Evolutionary conservation across 169 alveolate species (phyloP).

Genomic region (Miamiensis avidus): DNA sequence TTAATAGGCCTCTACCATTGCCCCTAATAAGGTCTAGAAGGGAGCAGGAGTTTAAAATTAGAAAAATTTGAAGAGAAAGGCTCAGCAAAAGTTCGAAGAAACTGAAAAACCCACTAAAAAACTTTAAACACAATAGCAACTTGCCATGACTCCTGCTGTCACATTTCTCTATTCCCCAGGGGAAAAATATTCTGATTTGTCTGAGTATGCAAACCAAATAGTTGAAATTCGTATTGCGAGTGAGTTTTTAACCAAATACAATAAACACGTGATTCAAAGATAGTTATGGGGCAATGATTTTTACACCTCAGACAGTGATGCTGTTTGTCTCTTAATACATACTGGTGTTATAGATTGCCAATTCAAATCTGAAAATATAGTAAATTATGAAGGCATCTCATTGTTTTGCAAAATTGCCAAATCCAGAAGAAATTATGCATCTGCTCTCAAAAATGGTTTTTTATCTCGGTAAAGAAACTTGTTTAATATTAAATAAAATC

Average conservation of each 20-base stretch:
- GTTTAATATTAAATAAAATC: too few relatives aligned
- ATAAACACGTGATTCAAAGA: slow-evolving; percentile 66
- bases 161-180: too few relatives aligned
- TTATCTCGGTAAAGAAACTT: slow-evolving; percentile 41
- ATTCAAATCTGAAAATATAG: slow-evolving; percentile 25
- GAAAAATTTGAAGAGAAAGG: too few relatives aligned
- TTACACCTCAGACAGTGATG: slow-evolving; percentile 78
- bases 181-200: slow-evolving; percentile 57
- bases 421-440: slow-evolving; percentile 59
- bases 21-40: too few relatives aligned
- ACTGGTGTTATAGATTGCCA: slow-evolving; percentile 52
- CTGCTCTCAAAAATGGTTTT: slow-evolving; percentile 62
- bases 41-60: too few relatives aligned
- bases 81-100: too few relatives aligned
- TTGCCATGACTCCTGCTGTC: too few relatives aligned
- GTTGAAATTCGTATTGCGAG: slow-evolving; percentile 66
- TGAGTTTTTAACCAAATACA: slow-evolving; percentile 63
- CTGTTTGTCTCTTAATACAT: slow-evolving; percentile 80
- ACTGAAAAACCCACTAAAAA: too few relatives aligned
- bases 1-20: too few relatives aligned
- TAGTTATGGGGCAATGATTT: slow-evolving; percentile 76
- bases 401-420: slow-evolving; percentile 65
- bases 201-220: slow-evolving; percentile 52
- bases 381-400: slow-evolving; percentile 60
- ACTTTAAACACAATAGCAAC: too few relatives aligned